Conservation (phyloP, 2,329 filamentous ascomycete species). For the Xylariaceae sp. region DNA sequence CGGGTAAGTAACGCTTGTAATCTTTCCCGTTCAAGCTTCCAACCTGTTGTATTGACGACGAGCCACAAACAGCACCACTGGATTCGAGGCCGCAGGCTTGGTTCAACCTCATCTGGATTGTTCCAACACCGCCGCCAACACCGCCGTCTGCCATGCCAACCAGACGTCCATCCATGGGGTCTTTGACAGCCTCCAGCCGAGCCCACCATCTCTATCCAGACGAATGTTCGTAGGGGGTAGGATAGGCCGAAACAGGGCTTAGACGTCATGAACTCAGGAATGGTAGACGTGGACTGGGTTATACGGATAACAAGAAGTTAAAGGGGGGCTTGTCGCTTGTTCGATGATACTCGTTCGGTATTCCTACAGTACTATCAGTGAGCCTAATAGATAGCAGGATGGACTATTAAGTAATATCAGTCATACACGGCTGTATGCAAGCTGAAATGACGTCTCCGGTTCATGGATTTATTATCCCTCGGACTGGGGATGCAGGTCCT, state of each 20-base stretch:
- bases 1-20: too few species aligned
- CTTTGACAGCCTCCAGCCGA: conserved; percentile 24
- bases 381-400: too few species aligned
- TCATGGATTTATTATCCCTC: too few species aligned
- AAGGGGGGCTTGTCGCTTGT: too few species aligned
- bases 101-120: conserved; percentile 21
- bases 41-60: conserved; percentile 11
- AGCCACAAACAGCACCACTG: conserved; percentile 6
- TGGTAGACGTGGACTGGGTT: too few species aligned
- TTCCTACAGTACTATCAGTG: too few species aligned
- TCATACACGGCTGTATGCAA: too few species aligned
- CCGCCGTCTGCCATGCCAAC: conserved; percentile 20
- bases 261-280: neutral
- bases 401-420: too few species aligned
- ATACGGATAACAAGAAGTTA: too few species aligned
- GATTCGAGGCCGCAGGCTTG: conserved; percentile 25
- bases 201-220: conserved; percentile 11
- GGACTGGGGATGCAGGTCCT: too few species aligned
- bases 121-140: conserved; percentile 17
- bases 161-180: conserved; percentile 17
- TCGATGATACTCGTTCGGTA: too few species aligned
- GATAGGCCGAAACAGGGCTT: conserved; percentile 4
- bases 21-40: neutral
- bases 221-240: conserved; percentile 5
- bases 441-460: too few species aligned